A percentile compares a stretch with the other conserved stretches of the same genome.
phyloP scores from a whole-genome alignment of 441 rosid species.

The Gossypium lobatum region DNA sequence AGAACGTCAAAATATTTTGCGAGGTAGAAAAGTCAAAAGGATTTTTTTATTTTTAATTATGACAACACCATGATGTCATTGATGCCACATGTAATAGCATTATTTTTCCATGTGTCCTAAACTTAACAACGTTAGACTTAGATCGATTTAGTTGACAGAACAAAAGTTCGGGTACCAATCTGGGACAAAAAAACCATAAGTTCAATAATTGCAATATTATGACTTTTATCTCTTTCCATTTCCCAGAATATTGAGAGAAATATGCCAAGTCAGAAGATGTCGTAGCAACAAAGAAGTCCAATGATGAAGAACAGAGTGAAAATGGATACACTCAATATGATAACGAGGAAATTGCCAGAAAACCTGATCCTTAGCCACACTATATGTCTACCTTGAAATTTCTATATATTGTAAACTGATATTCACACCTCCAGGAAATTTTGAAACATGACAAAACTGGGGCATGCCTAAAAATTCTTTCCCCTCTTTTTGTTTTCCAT shows the following conservation, averaged over 20 bases:
- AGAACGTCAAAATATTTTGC: too few relatives aligned
- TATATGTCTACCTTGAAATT: background rate
- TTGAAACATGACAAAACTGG: constrained; percentile 1
- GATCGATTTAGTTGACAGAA: too few relatives aligned
- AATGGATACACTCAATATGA: constrained; percentile 64
- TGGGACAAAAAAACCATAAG: too few relatives aligned
- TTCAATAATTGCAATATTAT: background rate
- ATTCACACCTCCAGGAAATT: constrained; percentile 26
- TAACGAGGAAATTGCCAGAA: constrained; percentile 56
- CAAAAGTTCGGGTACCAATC: too few relatives aligned
- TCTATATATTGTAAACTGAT: constrained; percentile 31
- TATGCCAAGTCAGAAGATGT: constrained; percentile 69
- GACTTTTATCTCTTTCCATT: background rate
- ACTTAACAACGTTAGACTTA: too few relatives aligned
- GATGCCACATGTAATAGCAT: too few relatives aligned
- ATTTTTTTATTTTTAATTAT: too few relatives aligned
- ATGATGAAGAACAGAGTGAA: constrained; percentile 80
- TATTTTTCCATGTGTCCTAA: too few relatives aligned
- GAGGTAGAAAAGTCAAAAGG: too few relatives aligned
- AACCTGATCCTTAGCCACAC: constrained; percentile 52
- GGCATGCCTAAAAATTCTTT: too few relatives aligned
- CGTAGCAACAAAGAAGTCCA: constrained; percentile 41
- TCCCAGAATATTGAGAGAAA: constrained; percentile 69
- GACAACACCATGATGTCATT: too few relatives aligned
- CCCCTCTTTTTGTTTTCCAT: background rate